Percentiles rank a stretch among this genome's conserved stretches.
These are phyloP conservation scores for Alternaria sp. DNA, from an alignment of 2,329 filamentous ascomycete species.

Conservation along the genomic window DNA sequence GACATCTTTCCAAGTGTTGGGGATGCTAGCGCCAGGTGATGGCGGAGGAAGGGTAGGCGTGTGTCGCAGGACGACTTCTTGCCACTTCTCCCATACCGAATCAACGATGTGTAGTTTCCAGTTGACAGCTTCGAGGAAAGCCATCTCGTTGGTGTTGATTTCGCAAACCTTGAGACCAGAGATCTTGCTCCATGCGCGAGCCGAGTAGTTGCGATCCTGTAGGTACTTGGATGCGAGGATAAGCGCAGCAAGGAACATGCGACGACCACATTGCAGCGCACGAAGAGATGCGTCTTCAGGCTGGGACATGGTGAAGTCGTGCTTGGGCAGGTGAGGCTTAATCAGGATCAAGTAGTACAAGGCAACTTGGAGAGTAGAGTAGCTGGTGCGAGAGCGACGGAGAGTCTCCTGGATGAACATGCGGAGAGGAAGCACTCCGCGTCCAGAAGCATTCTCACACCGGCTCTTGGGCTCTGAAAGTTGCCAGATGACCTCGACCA, in stretches of 20 bases:
- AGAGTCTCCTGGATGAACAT: constrained; percentile 98
- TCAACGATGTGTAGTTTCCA: constrained; percentile 97
- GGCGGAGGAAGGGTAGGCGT: constrained; percentile 64
- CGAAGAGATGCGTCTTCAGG: constrained; percentile 74
- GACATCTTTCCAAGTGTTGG: constrained; percentile 55
- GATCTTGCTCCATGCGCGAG: constrained; percentile 98
- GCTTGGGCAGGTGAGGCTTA: constrained; percentile 83
- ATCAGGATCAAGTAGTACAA: constrained; percentile 96
- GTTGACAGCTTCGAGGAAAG: constrained; percentile 85
- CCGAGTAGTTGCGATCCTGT: constrained; percentile 97
- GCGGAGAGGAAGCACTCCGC: constrained; percentile 84
- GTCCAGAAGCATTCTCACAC: constrained; percentile 68
- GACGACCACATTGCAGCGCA: constrained; percentile 90
- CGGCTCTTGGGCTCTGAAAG: constrained; percentile 81
- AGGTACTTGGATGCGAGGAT: constrained; percentile 98
- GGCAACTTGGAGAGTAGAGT: constrained; percentile 95
- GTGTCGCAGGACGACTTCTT: constrained; percentile 85
- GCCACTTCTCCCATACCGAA: constrained; percentile 88
- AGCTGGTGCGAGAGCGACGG: constrained; percentile 92
- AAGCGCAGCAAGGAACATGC: constrained; percentile 94
- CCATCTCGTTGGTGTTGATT: constrained; percentile 96
- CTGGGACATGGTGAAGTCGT: constrained; percentile 88
- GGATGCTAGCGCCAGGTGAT: constrained; percentile 46
- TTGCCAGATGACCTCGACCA: constrained; percentile 97
- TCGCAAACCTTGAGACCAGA: constrained; percentile 91